Percentiles rank a stretch among this genome's conserved stretches.
Conservation (phyloP, 2,329 filamentous ascomycete genomes). For the Ophiostoma sp. region DNA sequence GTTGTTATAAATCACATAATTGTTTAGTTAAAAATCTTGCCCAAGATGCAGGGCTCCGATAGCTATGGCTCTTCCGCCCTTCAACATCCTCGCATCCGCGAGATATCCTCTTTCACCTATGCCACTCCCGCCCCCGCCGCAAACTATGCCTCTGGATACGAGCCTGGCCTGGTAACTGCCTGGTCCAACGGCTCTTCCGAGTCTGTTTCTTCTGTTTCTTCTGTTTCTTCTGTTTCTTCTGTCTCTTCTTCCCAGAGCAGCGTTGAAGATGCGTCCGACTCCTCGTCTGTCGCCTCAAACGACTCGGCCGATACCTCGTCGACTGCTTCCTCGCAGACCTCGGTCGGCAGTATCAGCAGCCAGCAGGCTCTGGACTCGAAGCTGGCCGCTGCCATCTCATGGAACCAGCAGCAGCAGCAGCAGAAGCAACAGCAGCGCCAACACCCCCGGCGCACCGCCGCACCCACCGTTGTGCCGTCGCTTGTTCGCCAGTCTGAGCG, state of each 20-base stretch:
- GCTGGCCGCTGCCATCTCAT: conserved; percentile 20
- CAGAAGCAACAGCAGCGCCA: conserved; percentile 45
- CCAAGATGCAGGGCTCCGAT: conserved; percentile 56
- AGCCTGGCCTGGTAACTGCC: conserved; percentile 46
- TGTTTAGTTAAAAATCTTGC: conserved; percentile 17
- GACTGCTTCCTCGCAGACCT: conserved; percentile 25
- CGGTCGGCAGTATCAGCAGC: conserved; percentile 22
- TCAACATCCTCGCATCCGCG: conserved; percentile 34
- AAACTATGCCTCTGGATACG: conserved; percentile 29
- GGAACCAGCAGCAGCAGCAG: conserved; percentile 19
- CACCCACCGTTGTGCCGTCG: conserved; percentile 60
- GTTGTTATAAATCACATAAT: conserved; percentile 7
- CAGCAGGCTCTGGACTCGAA: conserved; percentile 20
- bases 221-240: conserved; percentile 29
- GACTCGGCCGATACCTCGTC: conserved; percentile 27
- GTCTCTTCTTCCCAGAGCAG: conserved; percentile 21
- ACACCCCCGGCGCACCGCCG: conserved; percentile 54
- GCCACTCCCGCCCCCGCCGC: conserved; percentile 49
- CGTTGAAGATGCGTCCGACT: conserved; percentile 27
- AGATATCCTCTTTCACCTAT: conserved; percentile 30
- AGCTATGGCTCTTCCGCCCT: conserved; percentile 48
- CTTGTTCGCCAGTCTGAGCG: conserved; percentile 83
- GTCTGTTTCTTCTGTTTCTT: conserved; percentile 28
- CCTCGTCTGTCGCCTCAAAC: conserved; percentile 15
- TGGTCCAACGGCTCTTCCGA: conserved; percentile 59